These are phyloP conservation scores for Kernera saxatilis DNA, from an alignment of 345 rosid genomes.

Conservation along the genomic window DNA sequence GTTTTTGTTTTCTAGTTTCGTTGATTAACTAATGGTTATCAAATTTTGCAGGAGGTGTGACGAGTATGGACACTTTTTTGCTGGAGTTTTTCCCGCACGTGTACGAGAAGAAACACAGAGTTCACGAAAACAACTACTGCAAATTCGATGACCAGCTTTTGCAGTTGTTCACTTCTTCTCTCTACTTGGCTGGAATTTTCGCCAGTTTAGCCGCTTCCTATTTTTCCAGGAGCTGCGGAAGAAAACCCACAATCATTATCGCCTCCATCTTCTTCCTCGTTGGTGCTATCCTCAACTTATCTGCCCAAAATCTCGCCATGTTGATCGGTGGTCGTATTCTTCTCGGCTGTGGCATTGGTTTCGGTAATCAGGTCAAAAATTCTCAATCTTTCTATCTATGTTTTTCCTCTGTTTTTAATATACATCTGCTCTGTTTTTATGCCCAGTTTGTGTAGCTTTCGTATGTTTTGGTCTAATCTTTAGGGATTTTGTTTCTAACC, in stretches of 20 bases:
- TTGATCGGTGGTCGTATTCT: conserved; percentile 53
- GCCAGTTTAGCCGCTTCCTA: conserved; percentile 46
- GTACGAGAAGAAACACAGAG: conserved; percentile 52
- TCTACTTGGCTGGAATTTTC: conserved; percentile 63
- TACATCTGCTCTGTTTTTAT: neutral
- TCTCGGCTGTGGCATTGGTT: conserved; percentile 65
- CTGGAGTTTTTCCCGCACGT: conserved; percentile 57
- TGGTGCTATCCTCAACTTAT: conserved; percentile 50
- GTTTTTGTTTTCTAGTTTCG: neutral
- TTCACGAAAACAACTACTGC: conserved; percentile 67
- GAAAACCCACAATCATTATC: conserved; percentile 43
- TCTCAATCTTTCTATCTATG: neutral
- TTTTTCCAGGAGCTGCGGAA: conserved; percentile 38
- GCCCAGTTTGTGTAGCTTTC: neutral
- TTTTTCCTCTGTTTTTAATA: neutral
- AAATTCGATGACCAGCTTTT: conserved; percentile 52
- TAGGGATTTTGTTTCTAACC: neutral
- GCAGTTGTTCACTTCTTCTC: conserved; percentile 76
- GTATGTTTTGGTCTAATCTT: neutral
- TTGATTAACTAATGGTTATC: neutral
- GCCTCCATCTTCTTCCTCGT: conserved; percentile 60
- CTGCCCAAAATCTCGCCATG: conserved; percentile 43
- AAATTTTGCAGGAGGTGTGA: conserved; percentile 56
- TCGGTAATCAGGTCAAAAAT: conserved; percentile 59
- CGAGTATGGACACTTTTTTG: conserved; percentile 72